phyloP scores from a whole-genome alignment of 345 rosid species.

The Mercurialis annua region DNA sequence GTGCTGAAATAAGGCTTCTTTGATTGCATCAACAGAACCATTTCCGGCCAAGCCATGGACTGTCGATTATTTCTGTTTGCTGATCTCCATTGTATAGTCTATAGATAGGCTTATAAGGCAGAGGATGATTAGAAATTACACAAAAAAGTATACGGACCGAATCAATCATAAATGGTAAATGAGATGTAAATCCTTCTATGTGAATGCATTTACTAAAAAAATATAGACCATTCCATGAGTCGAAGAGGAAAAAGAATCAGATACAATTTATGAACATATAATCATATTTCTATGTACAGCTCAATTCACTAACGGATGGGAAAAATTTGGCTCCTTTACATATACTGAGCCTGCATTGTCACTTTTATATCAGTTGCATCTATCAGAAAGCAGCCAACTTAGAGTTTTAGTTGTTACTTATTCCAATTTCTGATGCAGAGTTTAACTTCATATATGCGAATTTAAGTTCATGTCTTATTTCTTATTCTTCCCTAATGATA shows the following conservation, averaged over 20 bases:
- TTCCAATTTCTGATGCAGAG: neutral
- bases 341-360: neutral
- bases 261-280: neutral
- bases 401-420: neutral
- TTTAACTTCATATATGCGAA: neutral
- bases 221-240: neutral
- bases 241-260: neutral
- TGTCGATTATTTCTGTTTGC: conserved; percentile 8
- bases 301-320: neutral
- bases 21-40: neutral
- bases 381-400: neutral
- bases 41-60: neutral
- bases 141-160: neutral
- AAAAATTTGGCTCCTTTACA: neutral
- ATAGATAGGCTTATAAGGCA: neutral
- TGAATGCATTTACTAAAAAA: neutral
- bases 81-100: neutral
- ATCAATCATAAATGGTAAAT: too few relatives aligned
- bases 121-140: neutral
- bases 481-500: conserved; percentile 26
- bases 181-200: too few relatives aligned
- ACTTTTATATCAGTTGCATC: neutral
- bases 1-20: neutral
- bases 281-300: conserved; percentile 8
- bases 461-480: neutral